phyloP scores from a whole-genome alignment of 2,329 filamentous ascomycete genomes.

The Scytalidium sp. region DNA sequence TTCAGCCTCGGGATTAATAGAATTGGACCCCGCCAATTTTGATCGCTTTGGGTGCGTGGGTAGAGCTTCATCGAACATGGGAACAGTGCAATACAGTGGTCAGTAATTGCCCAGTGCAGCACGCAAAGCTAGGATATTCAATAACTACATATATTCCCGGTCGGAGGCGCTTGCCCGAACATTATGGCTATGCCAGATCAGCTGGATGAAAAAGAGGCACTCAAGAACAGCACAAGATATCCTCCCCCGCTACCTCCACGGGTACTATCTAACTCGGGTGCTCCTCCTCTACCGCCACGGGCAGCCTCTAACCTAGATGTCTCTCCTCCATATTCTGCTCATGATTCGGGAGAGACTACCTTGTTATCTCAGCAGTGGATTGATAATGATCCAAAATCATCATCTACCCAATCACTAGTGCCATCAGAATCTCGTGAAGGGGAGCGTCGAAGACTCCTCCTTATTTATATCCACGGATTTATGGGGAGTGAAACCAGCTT shows the following conservation, averaged over 20 bases:
- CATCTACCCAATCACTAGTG: constrained; percentile 28
- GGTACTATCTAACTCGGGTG: constrained; percentile 12
- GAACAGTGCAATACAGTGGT: no score
- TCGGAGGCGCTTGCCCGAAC: not conserved
- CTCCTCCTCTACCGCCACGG: constrained; percentile 26
- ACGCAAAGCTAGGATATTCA: not conserved
- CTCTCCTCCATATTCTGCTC: constrained; percentile 25
- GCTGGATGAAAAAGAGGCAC: constrained; percentile 15
- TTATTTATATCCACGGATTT: constrained; percentile 88
- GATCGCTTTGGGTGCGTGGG: no score
- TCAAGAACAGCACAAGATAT: constrained; percentile 4
- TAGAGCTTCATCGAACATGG: no score
- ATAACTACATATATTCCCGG: not conserved
- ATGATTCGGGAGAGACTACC: constrained; percentile 22
- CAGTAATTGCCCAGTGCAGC: not conserved
- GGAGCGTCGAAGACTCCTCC: constrained; percentile 55
- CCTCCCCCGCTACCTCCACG: not conserved
- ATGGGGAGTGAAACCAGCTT: constrained; percentile 88
- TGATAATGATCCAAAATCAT: constrained; percentile 29
- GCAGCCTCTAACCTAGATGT: constrained; percentile 9
- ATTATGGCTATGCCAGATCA: constrained; percentile 18
- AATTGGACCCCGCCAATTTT: no score
- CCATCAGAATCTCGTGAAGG: constrained; percentile 21
- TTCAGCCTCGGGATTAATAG: no score
- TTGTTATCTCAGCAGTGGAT: constrained; percentile 29